phyloP scores from a whole-genome alignment of 1,284 basidiomycete species.

The Fomitopsis betulina region DNA sequence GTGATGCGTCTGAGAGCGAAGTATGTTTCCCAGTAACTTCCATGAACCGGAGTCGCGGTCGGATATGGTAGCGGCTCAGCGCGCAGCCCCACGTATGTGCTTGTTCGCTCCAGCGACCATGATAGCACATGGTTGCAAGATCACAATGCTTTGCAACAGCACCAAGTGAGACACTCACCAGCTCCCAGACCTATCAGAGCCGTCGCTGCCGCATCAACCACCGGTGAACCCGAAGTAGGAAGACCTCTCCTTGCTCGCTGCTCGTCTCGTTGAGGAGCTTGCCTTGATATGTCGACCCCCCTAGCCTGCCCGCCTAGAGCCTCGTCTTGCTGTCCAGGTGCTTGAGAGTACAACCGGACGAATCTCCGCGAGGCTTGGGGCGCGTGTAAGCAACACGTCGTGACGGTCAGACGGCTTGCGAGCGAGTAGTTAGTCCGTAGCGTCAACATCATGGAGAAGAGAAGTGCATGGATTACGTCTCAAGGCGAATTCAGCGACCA shows the following conservation, averaged over 20 bases:
- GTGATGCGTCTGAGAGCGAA: no score
- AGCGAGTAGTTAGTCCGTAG: neutral
- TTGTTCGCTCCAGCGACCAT: no score
- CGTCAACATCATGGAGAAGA: neutral
- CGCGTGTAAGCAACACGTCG: neutral
- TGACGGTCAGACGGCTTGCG: neutral
- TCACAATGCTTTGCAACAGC: no score
- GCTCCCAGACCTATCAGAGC: slow-evolving; percentile 42
- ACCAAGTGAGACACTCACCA: slow-evolving; percentile 30
- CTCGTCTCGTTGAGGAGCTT: neutral
- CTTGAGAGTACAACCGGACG: neutral
- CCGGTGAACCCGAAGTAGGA: neutral
- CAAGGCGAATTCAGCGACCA: no score
- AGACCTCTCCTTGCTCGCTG: neutral
- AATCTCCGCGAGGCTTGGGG: neutral
- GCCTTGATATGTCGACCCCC: neutral
- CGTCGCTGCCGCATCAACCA: neutral
- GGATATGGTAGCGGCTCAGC: no score
- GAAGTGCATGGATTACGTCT: neutral
- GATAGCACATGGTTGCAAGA: no score
- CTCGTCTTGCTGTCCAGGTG: neutral
- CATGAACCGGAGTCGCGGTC: no score
- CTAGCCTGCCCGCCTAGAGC: no score
- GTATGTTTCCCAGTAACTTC: no score
- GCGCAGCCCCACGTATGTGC: no score